Conservation (phyloP, 768 basidiomycete genomes). For the Termitomyces sp. region DNA sequence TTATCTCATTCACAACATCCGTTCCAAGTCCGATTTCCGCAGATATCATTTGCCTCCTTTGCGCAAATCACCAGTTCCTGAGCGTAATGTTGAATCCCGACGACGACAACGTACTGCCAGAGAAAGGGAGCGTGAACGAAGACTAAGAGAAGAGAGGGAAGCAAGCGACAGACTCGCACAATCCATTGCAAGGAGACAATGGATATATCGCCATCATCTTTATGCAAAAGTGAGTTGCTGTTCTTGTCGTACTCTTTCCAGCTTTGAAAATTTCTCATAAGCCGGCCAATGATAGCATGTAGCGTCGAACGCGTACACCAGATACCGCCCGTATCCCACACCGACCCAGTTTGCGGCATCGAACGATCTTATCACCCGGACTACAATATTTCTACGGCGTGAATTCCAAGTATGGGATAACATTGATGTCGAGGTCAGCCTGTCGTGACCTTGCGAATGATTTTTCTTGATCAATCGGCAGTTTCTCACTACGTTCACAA, state of each 20-base stretch:
- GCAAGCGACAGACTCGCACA: conserved; percentile 70
- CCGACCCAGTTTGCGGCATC: conserved; percentile 82
- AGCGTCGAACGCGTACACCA: conserved; percentile 81
- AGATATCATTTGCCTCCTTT: conserved; percentile 75
- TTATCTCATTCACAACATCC: conserved; percentile 76
- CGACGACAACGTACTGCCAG: conserved; percentile 32
- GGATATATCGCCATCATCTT: conserved; percentile 76
- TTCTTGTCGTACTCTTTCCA: background rate
- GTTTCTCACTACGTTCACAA: conserved; percentile 87
- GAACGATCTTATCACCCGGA: conserved; percentile 68
- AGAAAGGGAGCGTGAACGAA: conserved; percentile 55
- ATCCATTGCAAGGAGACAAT: conserved; percentile 68
- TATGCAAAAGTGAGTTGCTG: conserved; percentile 76
- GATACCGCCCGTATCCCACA: conserved; percentile 87
- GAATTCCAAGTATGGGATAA: conserved; percentile 87
- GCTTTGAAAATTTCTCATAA: background rate
- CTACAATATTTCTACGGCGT: conserved; percentile 77
- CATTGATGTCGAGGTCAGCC: conserved; percentile 82
- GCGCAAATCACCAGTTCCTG: conserved; percentile 35
- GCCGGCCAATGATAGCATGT: conserved; percentile 63
- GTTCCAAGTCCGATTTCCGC: conserved; percentile 76
- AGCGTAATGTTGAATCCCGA: conserved; percentile 17
- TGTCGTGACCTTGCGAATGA: background rate
- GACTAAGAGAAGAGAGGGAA: conserved; percentile 45
- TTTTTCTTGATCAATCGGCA: conserved; percentile 27